Evolutionary conservation across 1,139 yeast species (phyloP), one percentile per base, ranked within the genome.

Genomic region (Pichia kudriavzevii): DNA sequence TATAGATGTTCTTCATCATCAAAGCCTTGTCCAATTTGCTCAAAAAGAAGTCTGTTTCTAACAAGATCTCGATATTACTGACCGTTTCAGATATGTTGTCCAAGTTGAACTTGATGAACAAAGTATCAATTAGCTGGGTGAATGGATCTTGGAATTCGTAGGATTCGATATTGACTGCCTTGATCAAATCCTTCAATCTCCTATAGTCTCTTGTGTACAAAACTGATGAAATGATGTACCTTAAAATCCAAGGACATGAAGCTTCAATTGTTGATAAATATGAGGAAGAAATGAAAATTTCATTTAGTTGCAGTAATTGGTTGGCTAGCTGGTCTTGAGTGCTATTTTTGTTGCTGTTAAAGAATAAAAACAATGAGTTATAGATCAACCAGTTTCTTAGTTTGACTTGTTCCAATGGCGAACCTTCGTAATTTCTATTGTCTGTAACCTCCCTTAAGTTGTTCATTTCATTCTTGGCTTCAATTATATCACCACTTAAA

Each of bases 351-450:
- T 33, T 31, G 65, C 35, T 56, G 51, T 68, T 69, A 61, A 72
- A 72, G 49, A 70, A 71, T 39, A 76, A 75, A 60, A 74, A 76
- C 36, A 76, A 60, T 3, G 79, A 63, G 75, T 80, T 75, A 58
- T 76, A 82, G 49, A 75, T 68, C 40, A 75, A 60, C 80, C 82
- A 75, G 18, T 77, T 67, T 51, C 80, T 70, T 47, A 72, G 63
- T 52, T 73, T 75, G 36, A 76, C 63, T 58, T 74, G 81, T 34
- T 64, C 65, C 43, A 72, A 56, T 26, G 80, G 72, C 35, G 72
- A 71, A 18, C 67, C 63, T 32, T 49, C 49, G 48, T 64, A 61
- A 7, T 72, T 62, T 52, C 75, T 65, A 28, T 69, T 64, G 50
- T 75, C 81, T 26, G 73, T 64, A 37, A 70, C 61, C 43, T 73